phyloP scores from a whole-genome alignment of 2,329 filamentous ascomycete genomes.

The Exophiala dermatitidis region DNA sequence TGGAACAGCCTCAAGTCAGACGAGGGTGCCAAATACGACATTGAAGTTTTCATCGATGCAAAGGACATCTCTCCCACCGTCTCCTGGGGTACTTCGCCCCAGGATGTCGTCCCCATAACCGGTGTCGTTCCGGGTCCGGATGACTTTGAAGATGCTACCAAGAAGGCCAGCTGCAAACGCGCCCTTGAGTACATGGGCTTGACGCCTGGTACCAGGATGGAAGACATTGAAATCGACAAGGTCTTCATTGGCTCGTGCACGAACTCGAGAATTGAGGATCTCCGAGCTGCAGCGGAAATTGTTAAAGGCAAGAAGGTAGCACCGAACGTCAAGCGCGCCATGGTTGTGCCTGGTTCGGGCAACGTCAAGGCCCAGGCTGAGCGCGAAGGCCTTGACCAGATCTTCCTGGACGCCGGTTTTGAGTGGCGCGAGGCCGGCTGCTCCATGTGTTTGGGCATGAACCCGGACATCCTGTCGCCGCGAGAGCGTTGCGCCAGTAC shows the following conservation, averaged over 20 bases:
- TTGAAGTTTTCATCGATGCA: constrained; percentile 79
- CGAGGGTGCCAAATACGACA: constrained; percentile 79
- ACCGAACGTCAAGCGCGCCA: constrained; percentile 79
- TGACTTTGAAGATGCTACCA: constrained; percentile 69
- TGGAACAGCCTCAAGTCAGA: constrained; percentile 85
- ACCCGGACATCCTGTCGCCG: constrained; percentile 90
- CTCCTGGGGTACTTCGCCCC: constrained; percentile 94
- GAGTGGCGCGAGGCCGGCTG: constrained; percentile 98
- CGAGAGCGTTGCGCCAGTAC: constrained; percentile 91
- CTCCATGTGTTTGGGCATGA: constrained; percentile 99
- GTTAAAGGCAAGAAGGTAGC: constrained; percentile 84
- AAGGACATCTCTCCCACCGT: constrained; percentile 92
- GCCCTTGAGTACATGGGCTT: constrained; percentile 97
- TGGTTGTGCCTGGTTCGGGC: constrained; percentile 94
- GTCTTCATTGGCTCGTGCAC: constrained; percentile 98
- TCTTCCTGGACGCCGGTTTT: constrained; percentile 86
- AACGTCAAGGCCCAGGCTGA: constrained; percentile 90
- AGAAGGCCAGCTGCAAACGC: constrained; percentile 70
- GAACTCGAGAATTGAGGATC: constrained; percentile 92
- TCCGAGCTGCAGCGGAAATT: constrained; percentile 76
- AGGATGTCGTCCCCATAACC: constrained; percentile 92
- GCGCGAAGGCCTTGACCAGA: constrained; percentile 82
- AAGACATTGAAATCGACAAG: constrained; percentile 90
- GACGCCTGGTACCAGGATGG: constrained; percentile 74
- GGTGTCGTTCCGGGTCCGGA: constrained; percentile 85